These are phyloP conservation scores for Ceratocystis diversiconidia DNA, from an alignment of 2,329 filamentous ascomycete species.

Conservation along the genomic window DNA sequence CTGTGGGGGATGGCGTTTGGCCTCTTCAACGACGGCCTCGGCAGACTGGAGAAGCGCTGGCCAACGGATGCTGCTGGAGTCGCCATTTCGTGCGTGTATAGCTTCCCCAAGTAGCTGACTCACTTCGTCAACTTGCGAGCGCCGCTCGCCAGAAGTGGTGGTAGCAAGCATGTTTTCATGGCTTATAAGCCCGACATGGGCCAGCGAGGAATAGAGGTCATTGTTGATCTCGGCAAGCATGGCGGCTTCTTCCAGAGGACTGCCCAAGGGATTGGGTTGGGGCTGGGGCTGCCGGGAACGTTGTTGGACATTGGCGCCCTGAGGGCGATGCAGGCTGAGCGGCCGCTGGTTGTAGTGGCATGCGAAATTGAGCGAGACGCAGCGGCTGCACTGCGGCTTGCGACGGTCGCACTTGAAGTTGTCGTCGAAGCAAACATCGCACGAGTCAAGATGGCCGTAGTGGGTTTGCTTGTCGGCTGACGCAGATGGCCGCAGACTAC, in stretches of 20 bases:
- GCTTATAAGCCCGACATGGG: not conserved
- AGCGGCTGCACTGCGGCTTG: constrained; percentile 4
- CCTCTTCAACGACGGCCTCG: constrained; percentile 1
- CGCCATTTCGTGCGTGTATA: not conserved
- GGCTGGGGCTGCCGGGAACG: not conserved
- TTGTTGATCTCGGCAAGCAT: not conserved
- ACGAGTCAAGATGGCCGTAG: not conserved
- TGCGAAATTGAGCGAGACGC: not conserved
- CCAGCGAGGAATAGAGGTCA: not conserved
- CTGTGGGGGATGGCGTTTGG: not conserved
- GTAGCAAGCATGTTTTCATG: not conserved
- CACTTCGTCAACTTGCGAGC: not conserved
- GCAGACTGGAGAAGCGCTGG: not conserved
- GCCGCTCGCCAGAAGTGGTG: not conserved
- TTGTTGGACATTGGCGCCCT: not conserved
- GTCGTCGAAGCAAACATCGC: constrained; percentile 1
- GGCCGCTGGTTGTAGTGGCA: constrained; percentile 3
- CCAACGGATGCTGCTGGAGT: not conserved
- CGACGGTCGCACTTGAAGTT: not conserved
- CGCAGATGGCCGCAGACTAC: not conserved
- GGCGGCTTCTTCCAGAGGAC: not conserved
- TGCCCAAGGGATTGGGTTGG: not conserved
- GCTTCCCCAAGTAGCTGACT: not conserved
- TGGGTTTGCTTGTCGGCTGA: not conserved
- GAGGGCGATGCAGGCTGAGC: not conserved